Percentiles rank a stretch among this genome's conserved stretches.
Evolutionary conservation across 768 basidiomycete species (phyloP).

Genomic region (Psilocybe subaeruginosa): DNA sequence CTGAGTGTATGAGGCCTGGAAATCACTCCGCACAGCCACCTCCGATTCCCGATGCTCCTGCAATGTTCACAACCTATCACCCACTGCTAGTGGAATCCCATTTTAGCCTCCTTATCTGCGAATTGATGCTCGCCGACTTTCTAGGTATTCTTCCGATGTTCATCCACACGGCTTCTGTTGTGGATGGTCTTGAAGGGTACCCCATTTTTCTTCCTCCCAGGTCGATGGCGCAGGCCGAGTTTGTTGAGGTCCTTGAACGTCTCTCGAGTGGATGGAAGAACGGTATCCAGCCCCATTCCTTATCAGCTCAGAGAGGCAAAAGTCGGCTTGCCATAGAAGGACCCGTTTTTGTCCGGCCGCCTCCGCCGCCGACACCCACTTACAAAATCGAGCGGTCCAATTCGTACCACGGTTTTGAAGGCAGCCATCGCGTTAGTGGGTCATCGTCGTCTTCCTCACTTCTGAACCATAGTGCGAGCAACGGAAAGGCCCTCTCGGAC

Average conservation of each 20-base stretch:
- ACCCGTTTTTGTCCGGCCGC: slow-evolving; percentile 28
- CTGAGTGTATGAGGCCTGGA: slow-evolving; percentile 68
- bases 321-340: slow-evolving; percentile 49
- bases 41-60: slow-evolving; percentile 46
- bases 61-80: slow-evolving; percentile 88
- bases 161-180: slow-evolving; percentile 62
- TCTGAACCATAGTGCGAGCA: slow-evolving; percentile 5
- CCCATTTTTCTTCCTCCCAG: slow-evolving; percentile 87
- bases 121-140: slow-evolving; percentile 81
- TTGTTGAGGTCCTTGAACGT: slow-evolving; percentile 82
- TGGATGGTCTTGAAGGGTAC: slow-evolving; percentile 86
- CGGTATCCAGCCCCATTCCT: slow-evolving; percentile 64
- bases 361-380: slow-evolving; percentile 22
- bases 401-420: slow-evolving; percentile 16
- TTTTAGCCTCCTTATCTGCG: slow-evolving; percentile 76
- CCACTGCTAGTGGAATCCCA: slow-evolving; percentile 88
- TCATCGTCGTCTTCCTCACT: slow-evolving; percentile 20
- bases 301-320: slow-evolving; percentile 37
- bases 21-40: slow-evolving; percentile 38
- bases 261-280: slow-evolving; percentile 76
- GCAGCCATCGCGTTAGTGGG: slow-evolving; percentile 12
- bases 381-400: slow-evolving; percentile 9
- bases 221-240: slow-evolving; percentile 90
- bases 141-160: slow-evolving; percentile 63
- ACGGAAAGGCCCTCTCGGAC: slow-evolving; percentile 2